phyloP scores from a whole-genome alignment of 2,329 filamentous ascomycete species.

The Colletotrichum liriopes region DNA sequence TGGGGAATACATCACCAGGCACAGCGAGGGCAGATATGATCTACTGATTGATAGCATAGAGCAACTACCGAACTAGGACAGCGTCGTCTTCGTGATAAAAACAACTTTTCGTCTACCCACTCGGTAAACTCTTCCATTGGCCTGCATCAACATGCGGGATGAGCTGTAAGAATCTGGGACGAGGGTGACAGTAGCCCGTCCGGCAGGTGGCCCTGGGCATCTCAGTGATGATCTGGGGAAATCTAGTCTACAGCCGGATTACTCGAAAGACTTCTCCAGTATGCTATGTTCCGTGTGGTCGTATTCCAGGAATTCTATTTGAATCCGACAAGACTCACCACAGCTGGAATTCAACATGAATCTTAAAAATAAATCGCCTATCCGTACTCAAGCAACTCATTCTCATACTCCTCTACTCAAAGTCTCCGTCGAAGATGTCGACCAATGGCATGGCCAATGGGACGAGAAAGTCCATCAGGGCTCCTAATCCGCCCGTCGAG shows the following conservation, averaged over 20 bases:
- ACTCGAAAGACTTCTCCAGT: neutral
- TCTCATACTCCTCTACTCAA: too few relatives aligned
- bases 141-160: too few relatives aligned
- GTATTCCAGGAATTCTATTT: conserved; percentile 2
- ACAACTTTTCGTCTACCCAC: neutral
- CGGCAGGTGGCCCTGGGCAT: neutral
- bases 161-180: too few relatives aligned
- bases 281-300: neutral
- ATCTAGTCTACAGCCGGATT: neutral
- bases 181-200: conserved; percentile 20
- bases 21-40: conserved; percentile 48
- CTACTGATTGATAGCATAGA: conserved; percentile 49
- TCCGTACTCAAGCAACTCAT: too few relatives aligned
- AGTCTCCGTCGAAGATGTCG: conserved; percentile 1
- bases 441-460: conserved; percentile 10
- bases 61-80: conserved; percentile 31
- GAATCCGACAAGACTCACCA: neutral
- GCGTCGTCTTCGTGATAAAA: neutral
- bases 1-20: conserved; percentile 43
- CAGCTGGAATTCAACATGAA: neutral
- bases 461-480: conserved; percentile 26
- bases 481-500: conserved; percentile 19
- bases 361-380: neutral
- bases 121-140: neutral
- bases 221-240: neutral